Conservation (phyloP, 176 grass and related monocot genomes). For the Lolium perenne region DNA sequence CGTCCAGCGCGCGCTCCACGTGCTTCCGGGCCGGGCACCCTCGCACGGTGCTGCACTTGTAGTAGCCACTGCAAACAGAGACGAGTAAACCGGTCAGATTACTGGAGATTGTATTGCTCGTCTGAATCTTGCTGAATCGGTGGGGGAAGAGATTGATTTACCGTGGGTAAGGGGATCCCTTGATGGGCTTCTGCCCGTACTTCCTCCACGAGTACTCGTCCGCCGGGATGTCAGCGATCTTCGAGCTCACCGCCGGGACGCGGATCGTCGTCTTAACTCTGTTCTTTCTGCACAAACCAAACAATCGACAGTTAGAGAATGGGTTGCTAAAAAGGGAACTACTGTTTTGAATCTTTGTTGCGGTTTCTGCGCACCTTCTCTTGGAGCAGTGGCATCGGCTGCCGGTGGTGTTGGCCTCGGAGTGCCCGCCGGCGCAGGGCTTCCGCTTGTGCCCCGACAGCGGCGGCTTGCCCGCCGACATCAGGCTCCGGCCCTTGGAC, state of each 20-base stretch:
- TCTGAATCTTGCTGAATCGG: too few species aligned
- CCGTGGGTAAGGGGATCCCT: constrained; percentile 91
- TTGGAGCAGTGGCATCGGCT: constrained; percentile 89
- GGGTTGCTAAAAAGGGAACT: not conserved
- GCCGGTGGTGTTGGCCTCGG: constrained; percentile 56
- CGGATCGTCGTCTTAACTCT: constrained; percentile 73
- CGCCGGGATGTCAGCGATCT: constrained; percentile 88
- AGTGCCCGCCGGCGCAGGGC: constrained; percentile 67
- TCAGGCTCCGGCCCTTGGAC: constrained; percentile 68
- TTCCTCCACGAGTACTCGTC: constrained; percentile 98
- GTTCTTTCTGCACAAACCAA: constrained; percentile 53
- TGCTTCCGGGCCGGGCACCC: constrained; percentile 93
- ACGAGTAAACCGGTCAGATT: not conserved
- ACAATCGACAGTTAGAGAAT: not conserved
- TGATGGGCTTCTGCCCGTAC: constrained; percentile 99
- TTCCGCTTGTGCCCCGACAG: constrained; percentile 70
- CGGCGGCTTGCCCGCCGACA: constrained; percentile 72
- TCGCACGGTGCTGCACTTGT: constrained; percentile 91
- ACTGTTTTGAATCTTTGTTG: too few species aligned
- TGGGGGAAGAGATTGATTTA: constrained; percentile 32
- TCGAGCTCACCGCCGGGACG: constrained; percentile 85
- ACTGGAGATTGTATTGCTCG: not conserved
- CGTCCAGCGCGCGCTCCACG: constrained; percentile 94
- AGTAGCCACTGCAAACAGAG: constrained; percentile 62
- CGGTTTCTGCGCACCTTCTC: constrained; percentile 82